Base-by-base conservation (phyloP, 768 basidiomycete genomes). In the Suillus weaverae region DNA sequence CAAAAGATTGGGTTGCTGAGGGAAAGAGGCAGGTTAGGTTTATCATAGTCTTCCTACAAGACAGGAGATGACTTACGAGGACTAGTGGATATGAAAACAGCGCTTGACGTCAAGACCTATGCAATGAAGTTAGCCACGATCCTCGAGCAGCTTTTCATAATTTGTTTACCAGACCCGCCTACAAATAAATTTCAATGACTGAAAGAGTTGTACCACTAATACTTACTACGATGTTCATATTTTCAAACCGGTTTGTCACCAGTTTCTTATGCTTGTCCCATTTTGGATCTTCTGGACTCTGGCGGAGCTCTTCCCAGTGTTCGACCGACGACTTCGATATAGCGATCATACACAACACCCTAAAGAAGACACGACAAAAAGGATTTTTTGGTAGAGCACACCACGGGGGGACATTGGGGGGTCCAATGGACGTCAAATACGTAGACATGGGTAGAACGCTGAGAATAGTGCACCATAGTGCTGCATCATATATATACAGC, bases 351-450 rank as follows among this genome's bases (percentile, higher is more conserved):
- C 38, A 57, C 38, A 39, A 39, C 16, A 3, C 0, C 16, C 39
- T 39, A 2, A 18, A 38, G 2, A 3, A 57, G 16, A 18, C 2
- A 26, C 14, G 7, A 3, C 1, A 0, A 2, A 54, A 1, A n/a
- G 2, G 0, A 33, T 13, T 3, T 13, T 6, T 13, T 33, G 53
- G 53, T 4, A 5, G 53, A 51, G 4, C 20, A 32, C 30, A 20
- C 32, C 32, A 32, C 16, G 8, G 1, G 18, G 20, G 0, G 2
- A 11, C 1, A 11, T 5, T 3, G 14, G 5, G 1, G 22, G 13
- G 26, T 26, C 26, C 2, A 26, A 1, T 2, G 26, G 26, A 1
- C 26, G 26, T 26, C 26, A 2, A 26, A 20, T 4, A 20, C 32
- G 5, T 33, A 54, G 14, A 18, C 9, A 39, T 38, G 36, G 13